These are phyloP conservation scores for Suhomyces xylopsoci DNA, from an alignment of 805 yeast genomes.

Conservation along the genomic window DNA sequence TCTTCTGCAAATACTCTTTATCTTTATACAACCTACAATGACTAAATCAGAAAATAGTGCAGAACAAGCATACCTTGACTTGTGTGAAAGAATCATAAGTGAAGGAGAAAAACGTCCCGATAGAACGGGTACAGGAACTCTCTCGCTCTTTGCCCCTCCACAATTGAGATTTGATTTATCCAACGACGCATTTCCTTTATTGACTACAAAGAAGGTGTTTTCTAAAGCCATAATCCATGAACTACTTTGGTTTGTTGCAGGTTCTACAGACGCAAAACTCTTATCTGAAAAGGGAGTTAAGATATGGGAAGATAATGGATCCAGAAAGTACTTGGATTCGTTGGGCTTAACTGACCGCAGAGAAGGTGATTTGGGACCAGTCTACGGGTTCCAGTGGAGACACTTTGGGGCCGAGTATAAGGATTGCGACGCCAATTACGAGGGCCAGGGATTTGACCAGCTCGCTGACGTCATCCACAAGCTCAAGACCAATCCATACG, in stretches of 20 bases:
- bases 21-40: background rate
- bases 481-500: constrained; percentile 85
- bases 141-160: constrained; percentile 90
- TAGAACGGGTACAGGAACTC: constrained; percentile 97
- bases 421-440: constrained; percentile 83
- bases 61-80: constrained; percentile 83
- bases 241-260: constrained; percentile 87
- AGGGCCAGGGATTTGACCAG: constrained; percentile 90
- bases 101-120: constrained; percentile 93
- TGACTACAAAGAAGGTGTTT: constrained; percentile 92
- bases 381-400: constrained; percentile 99
- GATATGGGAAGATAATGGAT: constrained; percentile 99
- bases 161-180: constrained; percentile 79
- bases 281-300: constrained; percentile 83
- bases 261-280: constrained; percentile 82
- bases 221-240: constrained; percentile 87
- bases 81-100: constrained; percentile 70
- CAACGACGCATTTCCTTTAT: constrained; percentile 74
- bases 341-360: constrained; percentile 76
- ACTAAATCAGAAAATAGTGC: constrained; percentile 40
- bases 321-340: constrained; percentile 82
- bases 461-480: constrained; percentile 73
- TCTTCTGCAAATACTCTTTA: background rate
- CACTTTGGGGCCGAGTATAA: constrained; percentile 94
- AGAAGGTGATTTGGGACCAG: constrained; percentile 97